phyloP scores from a whole-genome alignment of 495 filamentous ascomycete genomes.

The Penicillium turbatum region DNA sequence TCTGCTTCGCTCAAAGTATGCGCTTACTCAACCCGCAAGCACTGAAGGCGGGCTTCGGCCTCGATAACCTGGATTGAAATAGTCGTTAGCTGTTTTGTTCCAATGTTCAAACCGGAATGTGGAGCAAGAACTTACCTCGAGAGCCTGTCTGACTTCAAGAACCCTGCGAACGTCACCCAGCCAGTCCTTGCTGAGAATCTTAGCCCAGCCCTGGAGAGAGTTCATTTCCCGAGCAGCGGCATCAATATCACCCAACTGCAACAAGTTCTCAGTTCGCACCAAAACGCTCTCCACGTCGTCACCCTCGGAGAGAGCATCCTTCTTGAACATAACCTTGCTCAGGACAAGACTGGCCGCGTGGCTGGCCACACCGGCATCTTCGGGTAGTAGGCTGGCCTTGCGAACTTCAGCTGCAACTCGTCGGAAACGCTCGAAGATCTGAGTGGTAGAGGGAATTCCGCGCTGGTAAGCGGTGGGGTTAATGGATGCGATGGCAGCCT shows the following conservation, averaged over 20 bases:
- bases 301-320: slow-evolving; percentile 77
- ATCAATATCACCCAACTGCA: slow-evolving; percentile 91
- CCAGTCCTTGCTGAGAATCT: slow-evolving; percentile 90
- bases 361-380: slow-evolving; percentile 88
- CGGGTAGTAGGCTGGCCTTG: slow-evolving; percentile 86
- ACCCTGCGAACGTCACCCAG: slow-evolving; percentile 79
- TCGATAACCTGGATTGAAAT: slow-evolving; percentile 39
- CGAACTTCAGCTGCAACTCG: slow-evolving; percentile 90
- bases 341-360: slow-evolving; percentile 84
- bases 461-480: slow-evolving; percentile 91
- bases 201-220: slow-evolving; percentile 83
- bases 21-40: slow-evolving; percentile 46
- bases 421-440: slow-evolving; percentile 93
- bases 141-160: slow-evolving; percentile 89
- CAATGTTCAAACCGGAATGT: background rate
- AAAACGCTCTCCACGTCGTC: slow-evolving; percentile 94
- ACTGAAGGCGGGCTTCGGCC: slow-evolving; percentile 48
- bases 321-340: slow-evolving; percentile 91
- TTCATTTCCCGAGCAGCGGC: slow-evolving; percentile 94
- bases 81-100: slow-evolving; percentile 18
- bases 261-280: slow-evolving; percentile 74
- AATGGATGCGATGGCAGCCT: slow-evolving; percentile 89
- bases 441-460: slow-evolving; percentile 74
- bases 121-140: slow-evolving; percentile 64
- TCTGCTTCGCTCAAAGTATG: slow-evolving; percentile 29